phyloP scores from a whole-genome alignment of 176 grass and related monocot species.

The Triticum turgidum region DNA sequence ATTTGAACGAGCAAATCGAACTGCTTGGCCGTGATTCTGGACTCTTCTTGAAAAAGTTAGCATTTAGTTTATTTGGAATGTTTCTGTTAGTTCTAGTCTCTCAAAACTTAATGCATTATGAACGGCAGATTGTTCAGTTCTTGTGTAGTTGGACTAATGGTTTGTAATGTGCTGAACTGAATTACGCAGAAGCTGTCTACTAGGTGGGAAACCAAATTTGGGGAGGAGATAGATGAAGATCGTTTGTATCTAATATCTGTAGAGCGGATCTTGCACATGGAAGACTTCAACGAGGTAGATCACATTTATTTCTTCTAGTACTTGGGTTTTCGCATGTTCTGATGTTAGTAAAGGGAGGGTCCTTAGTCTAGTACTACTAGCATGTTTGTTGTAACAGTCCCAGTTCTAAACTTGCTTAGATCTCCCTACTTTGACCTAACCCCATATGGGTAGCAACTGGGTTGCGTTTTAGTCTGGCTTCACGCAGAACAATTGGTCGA shows the following conservation, averaged over 20 bases:
- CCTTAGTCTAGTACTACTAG: conserved; percentile 8
- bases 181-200: conserved; percentile 68
- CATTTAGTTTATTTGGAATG: background rate
- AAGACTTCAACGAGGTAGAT: conserved; percentile 87
- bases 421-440: background rate
- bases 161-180: conserved; percentile 22
- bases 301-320: background rate
- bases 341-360: background rate
- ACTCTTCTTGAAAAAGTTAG: background rate
- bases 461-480: background rate
- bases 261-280: conserved; percentile 82
- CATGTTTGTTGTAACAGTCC: conserved; percentile 3
- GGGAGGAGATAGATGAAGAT: conserved; percentile 70
- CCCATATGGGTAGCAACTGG: background rate
- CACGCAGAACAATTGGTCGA: background rate
- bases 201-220: conserved; percentile 93
- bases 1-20: background rate
- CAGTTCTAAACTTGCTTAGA: background rate
- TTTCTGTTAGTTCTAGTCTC: background rate
- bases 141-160: background rate
- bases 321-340: background rate
- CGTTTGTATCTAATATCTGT: conserved; percentile 79
- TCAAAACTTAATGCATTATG: conserved; percentile 7
- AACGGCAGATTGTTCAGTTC: background rate
- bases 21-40: background rate